Evolutionary conservation across 148 eudicot genomes (phyloP).

Genomic region (Vaccinium myrtillus): DNA sequence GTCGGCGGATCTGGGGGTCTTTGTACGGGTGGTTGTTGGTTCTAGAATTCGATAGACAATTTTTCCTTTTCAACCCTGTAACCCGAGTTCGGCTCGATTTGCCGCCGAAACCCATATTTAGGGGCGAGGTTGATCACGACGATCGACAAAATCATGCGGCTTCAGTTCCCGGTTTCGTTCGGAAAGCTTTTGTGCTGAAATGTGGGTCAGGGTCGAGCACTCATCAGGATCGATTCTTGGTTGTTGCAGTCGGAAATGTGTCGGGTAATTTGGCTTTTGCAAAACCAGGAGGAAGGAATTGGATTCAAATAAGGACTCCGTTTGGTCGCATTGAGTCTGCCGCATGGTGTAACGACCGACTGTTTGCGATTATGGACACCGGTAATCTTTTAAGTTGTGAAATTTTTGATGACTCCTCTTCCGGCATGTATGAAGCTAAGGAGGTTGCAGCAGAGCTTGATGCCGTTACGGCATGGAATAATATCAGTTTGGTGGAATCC

Average conservation of each 20-base stretch:
- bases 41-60: slow-evolving; percentile 8
- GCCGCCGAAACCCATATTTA: slow-evolving; percentile 23
- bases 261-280: slow-evolving; percentile 23
- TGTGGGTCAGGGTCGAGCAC: background rate
- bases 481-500: slow-evolving; percentile 20
- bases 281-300: slow-evolving; percentile 18
- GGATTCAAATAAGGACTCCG: slow-evolving; percentile 23
- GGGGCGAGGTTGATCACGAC: slow-evolving; percentile 20
- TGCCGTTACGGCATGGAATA: background rate
- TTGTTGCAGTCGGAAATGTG: slow-evolving; percentile 16
- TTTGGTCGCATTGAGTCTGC: slow-evolving; percentile 22
- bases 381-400: slow-evolving; percentile 15
- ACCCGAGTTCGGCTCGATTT: slow-evolving; percentile 16
- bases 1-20: slow-evolving; percentile 24
- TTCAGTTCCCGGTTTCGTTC: slow-evolving; percentile 20
- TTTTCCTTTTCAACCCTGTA: slow-evolving; percentile 22
- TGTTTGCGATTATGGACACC: slow-evolving; percentile 5
- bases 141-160: slow-evolving; percentile 17
- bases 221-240: background rate
- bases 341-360: slow-evolving; percentile 14
- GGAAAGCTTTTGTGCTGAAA: slow-evolving; percentile 20
- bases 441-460: background rate
- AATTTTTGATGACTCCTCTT: background rate
- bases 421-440: slow-evolving; percentile 11
- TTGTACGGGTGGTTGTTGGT: slow-evolving; percentile 13